Percentiles rank a stretch among this genome's conserved stretches.
Evolutionary conservation across 1,139 yeast genomes (phyloP).

Genomic region (Pichia sp.): DNA sequence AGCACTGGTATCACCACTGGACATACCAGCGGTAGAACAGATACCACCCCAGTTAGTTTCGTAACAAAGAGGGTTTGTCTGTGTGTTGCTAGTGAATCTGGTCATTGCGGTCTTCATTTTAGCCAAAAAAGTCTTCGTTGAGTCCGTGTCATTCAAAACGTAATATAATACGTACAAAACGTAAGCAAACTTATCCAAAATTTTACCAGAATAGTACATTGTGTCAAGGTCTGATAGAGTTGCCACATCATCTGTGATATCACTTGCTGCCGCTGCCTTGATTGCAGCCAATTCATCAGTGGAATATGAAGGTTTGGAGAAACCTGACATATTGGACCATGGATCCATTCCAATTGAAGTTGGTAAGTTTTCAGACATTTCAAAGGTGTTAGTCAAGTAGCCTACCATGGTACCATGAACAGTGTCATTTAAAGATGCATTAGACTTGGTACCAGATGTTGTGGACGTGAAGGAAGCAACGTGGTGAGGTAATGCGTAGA

Average conservation of each 20-base stretch:
- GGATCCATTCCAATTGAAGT: conserved; percentile 58
- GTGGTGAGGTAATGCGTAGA: conserved; percentile 75
- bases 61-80: conserved; percentile 53
- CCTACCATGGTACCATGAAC: conserved; percentile 69
- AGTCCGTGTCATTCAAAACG: conserved; percentile 45
- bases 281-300: conserved; percentile 49
- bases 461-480: conserved; percentile 45
- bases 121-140: conserved; percentile 46
- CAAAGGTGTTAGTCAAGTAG: conserved; percentile 47
- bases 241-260: conserved; percentile 54
- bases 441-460: conserved; percentile 38
- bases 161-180: conserved; percentile 57
- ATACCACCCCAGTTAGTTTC: conserved; percentile 70
- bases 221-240: conserved; percentile 45
- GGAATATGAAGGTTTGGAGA: conserved; percentile 37
- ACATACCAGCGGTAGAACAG: conserved; percentile 58
- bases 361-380: conserved; percentile 49
- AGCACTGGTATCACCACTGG: conserved; percentile 39
- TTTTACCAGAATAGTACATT: conserved; percentile 69
- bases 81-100: conserved; percentile 51
- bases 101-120: conserved; percentile 31
- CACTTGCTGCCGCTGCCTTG: conserved; percentile 50
- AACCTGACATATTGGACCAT: conserved; percentile 40
- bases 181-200: conserved; percentile 70
- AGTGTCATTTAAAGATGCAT: conserved; percentile 50